Percentiles rank a stretch among this genome's conserved stretches.
These are phyloP conservation scores for Pseudogymnoascus sp. DNA, from an alignment of 2,329 filamentous ascomycete species.

Conservation along the genomic window DNA sequence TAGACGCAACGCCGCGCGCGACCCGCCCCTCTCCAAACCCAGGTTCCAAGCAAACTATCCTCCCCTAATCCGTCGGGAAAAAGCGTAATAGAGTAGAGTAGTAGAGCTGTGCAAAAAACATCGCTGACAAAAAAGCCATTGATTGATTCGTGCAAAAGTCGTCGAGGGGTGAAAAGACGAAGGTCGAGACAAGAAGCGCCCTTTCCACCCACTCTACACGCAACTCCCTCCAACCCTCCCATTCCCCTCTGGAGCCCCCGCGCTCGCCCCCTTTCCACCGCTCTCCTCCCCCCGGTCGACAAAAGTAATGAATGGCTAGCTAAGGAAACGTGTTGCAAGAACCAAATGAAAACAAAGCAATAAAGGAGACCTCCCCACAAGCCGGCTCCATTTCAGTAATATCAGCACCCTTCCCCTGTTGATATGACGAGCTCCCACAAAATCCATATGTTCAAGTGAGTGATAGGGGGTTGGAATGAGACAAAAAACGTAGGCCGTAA, in stretches of 20 bases:
- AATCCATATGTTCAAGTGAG: conserved; percentile 1
- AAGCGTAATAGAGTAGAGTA: neutral
- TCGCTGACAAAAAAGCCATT: neutral
- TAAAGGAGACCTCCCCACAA: neutral
- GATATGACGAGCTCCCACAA: neutral
- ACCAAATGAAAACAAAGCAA: conserved; percentile 1
- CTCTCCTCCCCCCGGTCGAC: neutral
- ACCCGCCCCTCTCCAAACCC: neutral
- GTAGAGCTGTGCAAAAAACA: neutral
- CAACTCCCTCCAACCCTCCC: neutral
- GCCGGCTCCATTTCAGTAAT: neutral
- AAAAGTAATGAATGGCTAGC: neutral
- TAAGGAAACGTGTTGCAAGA: neutral
- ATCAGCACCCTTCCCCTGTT: neutral
- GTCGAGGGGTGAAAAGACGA: neutral
- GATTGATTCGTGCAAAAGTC: neutral
- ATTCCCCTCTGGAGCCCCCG: neutral
- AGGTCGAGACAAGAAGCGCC: neutral
- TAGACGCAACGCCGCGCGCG: neutral
- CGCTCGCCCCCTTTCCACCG: neutral
- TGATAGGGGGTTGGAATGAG: neutral
- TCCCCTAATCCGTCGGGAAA: neutral
- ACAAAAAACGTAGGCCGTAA: neutral
- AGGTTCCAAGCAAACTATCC: neutral
- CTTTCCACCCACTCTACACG: neutral